Evolutionary conservation across 352 stramenopile species (phyloP), one percentile per base, ranked within the genome.

Genomic region (Phytopythium litorale): DNA sequence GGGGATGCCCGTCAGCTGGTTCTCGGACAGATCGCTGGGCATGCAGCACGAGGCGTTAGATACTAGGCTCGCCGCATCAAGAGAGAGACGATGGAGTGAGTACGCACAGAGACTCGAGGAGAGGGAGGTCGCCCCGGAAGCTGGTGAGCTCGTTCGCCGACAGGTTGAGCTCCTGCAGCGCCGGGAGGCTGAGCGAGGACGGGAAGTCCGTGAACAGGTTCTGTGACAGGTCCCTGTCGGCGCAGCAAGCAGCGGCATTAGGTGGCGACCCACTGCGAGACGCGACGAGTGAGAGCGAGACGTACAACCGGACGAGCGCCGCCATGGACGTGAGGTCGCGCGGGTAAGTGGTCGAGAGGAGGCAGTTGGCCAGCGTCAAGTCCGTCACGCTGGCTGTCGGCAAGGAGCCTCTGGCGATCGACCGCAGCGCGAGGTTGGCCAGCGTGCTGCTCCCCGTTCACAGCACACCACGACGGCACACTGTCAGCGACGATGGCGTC

Each of bases 151-250:
- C 81, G 63, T 90, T 90, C 12, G 43, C 53, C 18, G 78, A 88
- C 54, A 88, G 45, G 58, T 90, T 88, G 42, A 90, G 73, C 13
- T 56, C 66, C 37, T 73, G 53, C 12, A 88, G 65, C 21, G 63
- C 67, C 4, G 64, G 51, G n/a, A 86, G 23, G 15, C 68, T 63
- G 38, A 82, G 70, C 56, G 81, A 72, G 35, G 57, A 52, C 15
- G 81, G 81, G 62, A 76, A 91, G 46, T 71, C 66, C 33, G 59
- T 69, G 33, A 85, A 76, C 59, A 85, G 87, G 67, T 91, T 91
- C 51, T 80, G 71, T 6, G 81, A 87, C 33, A 88, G 45, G 65
- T 91, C 79, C 28, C 77, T 89, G 30, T 43, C 16, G 40, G 4
- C 4, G 18, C 40, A 46, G 40, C 2, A 46, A 57, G 19, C 37